phyloP scores from a whole-genome alignment of 352 stramenopile genomes.

The Saprolegnia diclina region DNA sequence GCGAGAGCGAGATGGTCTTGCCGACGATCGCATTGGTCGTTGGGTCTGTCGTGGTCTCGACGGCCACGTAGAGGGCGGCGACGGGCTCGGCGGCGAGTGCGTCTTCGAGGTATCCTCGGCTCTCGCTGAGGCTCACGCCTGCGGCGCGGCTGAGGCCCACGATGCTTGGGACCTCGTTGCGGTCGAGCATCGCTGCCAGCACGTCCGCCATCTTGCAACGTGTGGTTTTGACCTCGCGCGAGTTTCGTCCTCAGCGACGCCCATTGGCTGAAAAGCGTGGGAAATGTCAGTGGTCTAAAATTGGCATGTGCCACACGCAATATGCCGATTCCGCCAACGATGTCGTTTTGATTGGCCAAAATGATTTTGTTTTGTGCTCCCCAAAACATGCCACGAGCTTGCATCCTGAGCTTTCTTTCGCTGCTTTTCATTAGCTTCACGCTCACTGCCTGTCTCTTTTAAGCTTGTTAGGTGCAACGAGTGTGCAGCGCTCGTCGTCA shows the following conservation, averaged over 20 bases:
- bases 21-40: constrained; percentile 8
- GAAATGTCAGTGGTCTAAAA: constrained; percentile 6
- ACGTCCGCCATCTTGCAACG: constrained; percentile 14
- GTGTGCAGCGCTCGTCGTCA: too few species aligned
- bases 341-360: neutral
- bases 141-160: constrained; percentile 3
- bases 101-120: neutral
- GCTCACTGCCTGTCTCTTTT: too few species aligned
- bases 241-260: neutral
- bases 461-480: too few species aligned
- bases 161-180: constrained; percentile 12
- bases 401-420: too few species aligned
- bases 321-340: neutral
- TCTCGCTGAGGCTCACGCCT: constrained; percentile 4
- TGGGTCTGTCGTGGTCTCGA: constrained; percentile 1
- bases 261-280: constrained; percentile 1
- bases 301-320: neutral
- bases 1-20: constrained; percentile 23
- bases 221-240: constrained; percentile 3
- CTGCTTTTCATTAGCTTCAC: too few species aligned
- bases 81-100: neutral
- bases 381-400: too few species aligned
- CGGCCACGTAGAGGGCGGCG: constrained; percentile 3
- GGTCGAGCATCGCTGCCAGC: constrained; percentile 16
- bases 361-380: neutral